Conservation (phyloP, 2,329 filamentous ascomycete genomes). For the Sporothrix inflata region DNA sequence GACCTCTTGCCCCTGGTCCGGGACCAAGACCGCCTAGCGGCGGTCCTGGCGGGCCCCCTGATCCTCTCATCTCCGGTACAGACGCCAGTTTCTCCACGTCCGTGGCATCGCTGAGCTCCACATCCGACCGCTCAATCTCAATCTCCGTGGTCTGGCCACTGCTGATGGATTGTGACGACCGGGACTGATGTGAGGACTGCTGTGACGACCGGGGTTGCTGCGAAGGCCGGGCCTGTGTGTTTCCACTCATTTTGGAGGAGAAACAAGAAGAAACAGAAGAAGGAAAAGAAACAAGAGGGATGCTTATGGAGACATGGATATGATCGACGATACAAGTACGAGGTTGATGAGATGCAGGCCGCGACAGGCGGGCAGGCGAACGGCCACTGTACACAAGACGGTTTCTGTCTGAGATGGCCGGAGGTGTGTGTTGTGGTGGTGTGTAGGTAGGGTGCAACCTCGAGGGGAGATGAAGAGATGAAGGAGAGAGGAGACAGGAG, state of each 20-base stretch:
- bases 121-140: slow-evolving; percentile 28
- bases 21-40: slow-evolving; percentile 27
- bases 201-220: slow-evolving; percentile 1
- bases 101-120: slow-evolving; percentile 32
- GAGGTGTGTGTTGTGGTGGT: background rate
- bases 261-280: background rate
- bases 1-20: background rate
- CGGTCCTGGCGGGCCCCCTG: background rate
- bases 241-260: background rate
- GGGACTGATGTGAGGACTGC: slow-evolving; percentile 2
- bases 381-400: slow-evolving; percentile 17
- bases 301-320: slow-evolving; percentile 7
- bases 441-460: background rate
- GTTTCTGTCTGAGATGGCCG: slow-evolving; percentile 2
- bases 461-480: background rate
- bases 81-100: slow-evolving; percentile 38
- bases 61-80: slow-evolving; percentile 22
- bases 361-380: background rate
- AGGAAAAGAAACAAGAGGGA: background rate
- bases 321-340: slow-evolving; percentile 11
- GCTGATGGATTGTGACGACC: slow-evolving; percentile 29
- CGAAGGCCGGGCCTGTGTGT: slow-evolving; percentile 10
- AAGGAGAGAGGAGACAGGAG: background rate
- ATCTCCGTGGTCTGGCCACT: slow-evolving; percentile 30
- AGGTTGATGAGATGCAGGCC: slow-evolving; percentile 14